These are phyloP conservation scores for Sideroxylon spinosum DNA, from an alignment of 179 eudicot species.

Conservation along the genomic window DNA sequence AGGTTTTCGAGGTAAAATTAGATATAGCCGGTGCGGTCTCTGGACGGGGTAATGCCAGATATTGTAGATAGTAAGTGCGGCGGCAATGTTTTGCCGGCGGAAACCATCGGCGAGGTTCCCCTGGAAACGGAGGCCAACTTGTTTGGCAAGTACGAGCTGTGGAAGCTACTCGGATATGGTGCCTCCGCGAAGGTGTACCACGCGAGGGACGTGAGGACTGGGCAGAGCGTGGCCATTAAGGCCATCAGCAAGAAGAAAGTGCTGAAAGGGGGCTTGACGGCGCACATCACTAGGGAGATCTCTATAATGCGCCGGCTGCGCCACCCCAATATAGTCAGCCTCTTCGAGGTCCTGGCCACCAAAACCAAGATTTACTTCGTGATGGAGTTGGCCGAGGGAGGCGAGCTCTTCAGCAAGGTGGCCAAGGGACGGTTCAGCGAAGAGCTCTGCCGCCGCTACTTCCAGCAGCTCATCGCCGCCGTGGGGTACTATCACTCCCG, in stretches of 20 bases:
- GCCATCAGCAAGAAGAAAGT: conserved; percentile 36
- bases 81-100: background rate
- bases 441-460: conserved; percentile 47
- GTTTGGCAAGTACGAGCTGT: conserved; percentile 46
- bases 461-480: conserved; percentile 53
- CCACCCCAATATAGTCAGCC: conserved; percentile 46
- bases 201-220: conserved; percentile 34
- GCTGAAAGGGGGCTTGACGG: conserved; percentile 22
- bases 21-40: no score
- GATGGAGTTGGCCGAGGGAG: conserved; percentile 57
- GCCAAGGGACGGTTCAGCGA: conserved; percentile 48
- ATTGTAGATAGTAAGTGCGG: background rate
- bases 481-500: conserved; percentile 43
- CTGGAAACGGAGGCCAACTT: background rate
- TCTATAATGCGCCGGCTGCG: conserved; percentile 42
- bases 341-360: conserved; percentile 48
- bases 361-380: conserved; percentile 45
- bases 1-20: background rate
- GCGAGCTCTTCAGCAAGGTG: conserved; percentile 47
- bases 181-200: conserved; percentile 57
- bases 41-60: conserved; percentile 5
- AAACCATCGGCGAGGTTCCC: background rate
- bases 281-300: conserved; percentile 42
- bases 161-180: conserved; percentile 46
- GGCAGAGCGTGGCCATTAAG: conserved; percentile 51